Conservation (phyloP, 2,329 filamentous ascomycete species). For the Colletotrichum sp. region DNA sequence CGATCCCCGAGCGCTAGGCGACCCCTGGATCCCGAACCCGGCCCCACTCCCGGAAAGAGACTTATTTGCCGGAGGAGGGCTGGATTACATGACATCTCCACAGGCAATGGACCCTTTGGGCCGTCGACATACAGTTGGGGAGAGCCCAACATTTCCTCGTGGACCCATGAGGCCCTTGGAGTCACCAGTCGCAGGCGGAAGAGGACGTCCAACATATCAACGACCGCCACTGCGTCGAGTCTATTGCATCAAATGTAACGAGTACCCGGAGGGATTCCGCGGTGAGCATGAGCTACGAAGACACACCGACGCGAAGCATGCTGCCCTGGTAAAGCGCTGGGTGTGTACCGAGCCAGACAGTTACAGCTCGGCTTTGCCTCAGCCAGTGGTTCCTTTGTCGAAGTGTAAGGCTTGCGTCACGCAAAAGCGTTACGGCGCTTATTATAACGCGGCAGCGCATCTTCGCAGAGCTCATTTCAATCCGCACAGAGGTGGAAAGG, state of each 20-base stretch:
- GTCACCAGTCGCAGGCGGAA: slow-evolving; percentile 45
- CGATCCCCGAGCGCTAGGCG: slow-evolving; percentile 42
- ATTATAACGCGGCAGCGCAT: slow-evolving; percentile 66
- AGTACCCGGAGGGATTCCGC: slow-evolving; percentile 85
- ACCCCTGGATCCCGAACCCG: slow-evolving; percentile 37
- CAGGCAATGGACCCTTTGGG: slow-evolving; percentile 32
- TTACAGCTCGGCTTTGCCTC: slow-evolving; percentile 40
- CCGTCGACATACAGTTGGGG: slow-evolving; percentile 52
- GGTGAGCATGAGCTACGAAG: slow-evolving; percentile 86
- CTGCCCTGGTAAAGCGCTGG: slow-evolving; percentile 60
- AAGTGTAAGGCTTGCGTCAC: slow-evolving; percentile 63
- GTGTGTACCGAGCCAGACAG: slow-evolving; percentile 58
- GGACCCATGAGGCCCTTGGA: slow-evolving; percentile 43
- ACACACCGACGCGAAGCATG: slow-evolving; percentile 66
- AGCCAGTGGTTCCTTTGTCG: slow-evolving; percentile 56
- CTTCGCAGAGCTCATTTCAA: slow-evolving; percentile 63
- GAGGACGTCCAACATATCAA: slow-evolving; percentile 52
- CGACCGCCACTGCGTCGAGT: slow-evolving; percentile 71
- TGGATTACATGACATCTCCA: slow-evolving; percentile 36
- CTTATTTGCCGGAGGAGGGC: slow-evolving; percentile 28
- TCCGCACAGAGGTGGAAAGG: slow-evolving; percentile 59
- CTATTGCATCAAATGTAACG: slow-evolving; percentile 78
- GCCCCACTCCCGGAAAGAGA: slow-evolving; percentile 30
- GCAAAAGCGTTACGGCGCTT: slow-evolving; percentile 63
- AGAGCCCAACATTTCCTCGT: slow-evolving; percentile 48